Conservation (phyloP, 1,139 yeast genomes). For the Protomyces arabidopsidicola region DNA sequence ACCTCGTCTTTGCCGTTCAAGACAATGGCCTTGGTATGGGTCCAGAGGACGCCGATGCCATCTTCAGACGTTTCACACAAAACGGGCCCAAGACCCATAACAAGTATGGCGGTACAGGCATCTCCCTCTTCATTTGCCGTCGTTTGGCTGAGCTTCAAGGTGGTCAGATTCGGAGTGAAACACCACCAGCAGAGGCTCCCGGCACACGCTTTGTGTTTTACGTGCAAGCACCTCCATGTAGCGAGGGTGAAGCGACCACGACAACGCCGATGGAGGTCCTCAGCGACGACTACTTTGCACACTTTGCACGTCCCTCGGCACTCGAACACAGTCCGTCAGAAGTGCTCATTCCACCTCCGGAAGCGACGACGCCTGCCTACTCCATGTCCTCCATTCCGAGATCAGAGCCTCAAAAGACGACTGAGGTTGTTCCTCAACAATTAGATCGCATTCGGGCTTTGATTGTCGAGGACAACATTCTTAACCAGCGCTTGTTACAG, state of each 20-base stretch:
- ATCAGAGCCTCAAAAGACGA: neutral
- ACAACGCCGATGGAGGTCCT: neutral
- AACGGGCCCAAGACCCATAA: constrained; percentile 33
- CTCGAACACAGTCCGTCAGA: neutral
- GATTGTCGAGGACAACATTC: constrained; percentile 92
- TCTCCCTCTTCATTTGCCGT: constrained; percentile 33
- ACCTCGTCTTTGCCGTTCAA: constrained; percentile 4
- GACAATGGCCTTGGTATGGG: constrained; percentile 26
- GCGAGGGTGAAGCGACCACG: neutral
- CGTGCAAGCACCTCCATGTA: constrained; percentile 22
- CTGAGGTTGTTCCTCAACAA: neutral
- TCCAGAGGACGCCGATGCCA: neutral
- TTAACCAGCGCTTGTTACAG: constrained; percentile 86
- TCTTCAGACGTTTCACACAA: constrained; percentile 32
- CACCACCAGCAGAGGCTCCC: constrained; percentile 27
- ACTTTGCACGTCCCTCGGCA: neutral
- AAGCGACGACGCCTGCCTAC: neutral
- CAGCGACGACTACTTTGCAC: neutral
- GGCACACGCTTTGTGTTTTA: constrained; percentile 32
- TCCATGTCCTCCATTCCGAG: neutral
- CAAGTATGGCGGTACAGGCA: constrained; percentile 33
- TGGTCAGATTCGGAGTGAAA: constrained; percentile 31
- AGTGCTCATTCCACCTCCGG: neutral
- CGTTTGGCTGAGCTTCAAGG: constrained; percentile 33
- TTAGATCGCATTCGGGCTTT: constrained; percentile 58